Percentiles rank a stretch among this genome's conserved stretches.
Evolutionary conservation across 169 alveolate species (phyloP).

Genomic region (Eimeria falciformis): DNA sequence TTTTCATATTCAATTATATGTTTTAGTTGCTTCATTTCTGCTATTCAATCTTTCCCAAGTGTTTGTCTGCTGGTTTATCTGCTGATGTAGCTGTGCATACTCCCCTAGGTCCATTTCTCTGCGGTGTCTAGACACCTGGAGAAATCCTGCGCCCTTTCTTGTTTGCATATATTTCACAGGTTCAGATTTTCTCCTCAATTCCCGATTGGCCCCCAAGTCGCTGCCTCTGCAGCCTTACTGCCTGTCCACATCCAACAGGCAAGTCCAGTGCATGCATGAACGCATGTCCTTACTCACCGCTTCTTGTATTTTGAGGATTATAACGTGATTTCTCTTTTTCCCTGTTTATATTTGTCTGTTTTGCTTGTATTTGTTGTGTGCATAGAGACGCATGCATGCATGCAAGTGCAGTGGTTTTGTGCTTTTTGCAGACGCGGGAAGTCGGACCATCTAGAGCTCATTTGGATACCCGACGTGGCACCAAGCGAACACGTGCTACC

Average conservation of each 20-base stretch:
- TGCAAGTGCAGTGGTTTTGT: slow-evolving; percentile 86
- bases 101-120: no score
- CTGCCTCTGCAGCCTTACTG: slow-evolving; percentile 89
- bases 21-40: no score
- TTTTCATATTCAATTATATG: no score
- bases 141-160: slow-evolving; percentile 12
- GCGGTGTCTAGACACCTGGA: no score
- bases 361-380: slow-evolving; percentile 23
- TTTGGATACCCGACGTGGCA: slow-evolving; percentile 95
- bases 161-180: slow-evolving; percentile 64
- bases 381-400: neutral
- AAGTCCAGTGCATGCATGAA: neutral
- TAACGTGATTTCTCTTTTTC: neutral
- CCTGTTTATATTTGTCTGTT: neutral
- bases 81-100: no score
- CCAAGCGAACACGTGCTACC: slow-evolving; percentile 86
- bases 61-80: no score
- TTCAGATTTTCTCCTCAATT: slow-evolving; percentile 90
- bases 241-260: slow-evolving; percentile 86
- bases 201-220: slow-evolving; percentile 82
- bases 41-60: no score
- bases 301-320: neutral
- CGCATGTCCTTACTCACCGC: neutral
- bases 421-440: slow-evolving; percentile 84
- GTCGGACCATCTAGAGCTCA: slow-evolving; percentile 91